Percentiles rank a stretch among this genome's conserved stretches.
These are phyloP conservation scores for Rosa multiflora DNA, from an alignment of 306 rosid species.

Conservation along the genomic window DNA sequence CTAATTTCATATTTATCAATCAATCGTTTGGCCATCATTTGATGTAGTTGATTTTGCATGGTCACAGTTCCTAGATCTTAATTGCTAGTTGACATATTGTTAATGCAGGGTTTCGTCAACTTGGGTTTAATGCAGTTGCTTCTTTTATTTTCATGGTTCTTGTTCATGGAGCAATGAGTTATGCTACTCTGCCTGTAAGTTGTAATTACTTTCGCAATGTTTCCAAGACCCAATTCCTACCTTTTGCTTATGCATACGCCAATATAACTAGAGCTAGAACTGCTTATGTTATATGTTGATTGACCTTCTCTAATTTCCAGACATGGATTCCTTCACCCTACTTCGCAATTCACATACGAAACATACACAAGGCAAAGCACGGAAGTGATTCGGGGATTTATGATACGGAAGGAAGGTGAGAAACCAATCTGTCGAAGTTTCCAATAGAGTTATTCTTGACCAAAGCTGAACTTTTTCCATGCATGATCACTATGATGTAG, in stretches of 20 bases:
- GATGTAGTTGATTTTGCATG: background rate
- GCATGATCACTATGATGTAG: slow-evolving; percentile 31
- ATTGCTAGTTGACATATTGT: background rate
- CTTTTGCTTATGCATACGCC: background rate
- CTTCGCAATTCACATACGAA: slow-evolving; percentile 58
- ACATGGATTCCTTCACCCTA: slow-evolving; percentile 78
- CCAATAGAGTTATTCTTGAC: background rate
- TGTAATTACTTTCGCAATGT: background rate
- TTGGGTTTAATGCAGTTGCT: slow-evolving; percentile 53
- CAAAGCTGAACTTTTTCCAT: background rate
- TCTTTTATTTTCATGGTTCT: slow-evolving; percentile 46
- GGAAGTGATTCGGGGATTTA: slow-evolving; percentile 69
- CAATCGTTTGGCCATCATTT: background rate
- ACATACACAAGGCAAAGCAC: slow-evolving; percentile 69
- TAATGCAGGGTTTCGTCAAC: slow-evolving; percentile 45
- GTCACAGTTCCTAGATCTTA: background rate
- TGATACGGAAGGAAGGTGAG: slow-evolving; percentile 83
- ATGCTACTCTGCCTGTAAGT: slow-evolving; percentile 69
- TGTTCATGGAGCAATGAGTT: slow-evolving; percentile 51
- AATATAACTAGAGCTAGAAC: background rate
- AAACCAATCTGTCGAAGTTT: background rate
- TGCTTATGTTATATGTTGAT: background rate
- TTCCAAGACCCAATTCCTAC: background rate
- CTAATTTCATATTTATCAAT: background rate
- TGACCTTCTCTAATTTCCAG: slow-evolving; percentile 30